Percentiles rank a stretch among this genome's conserved stretches.
These are phyloP conservation scores for Rostrohypoxylon terebratum DNA, from an alignment of 495 filamentous ascomycete species.

Conservation along the genomic window DNA sequence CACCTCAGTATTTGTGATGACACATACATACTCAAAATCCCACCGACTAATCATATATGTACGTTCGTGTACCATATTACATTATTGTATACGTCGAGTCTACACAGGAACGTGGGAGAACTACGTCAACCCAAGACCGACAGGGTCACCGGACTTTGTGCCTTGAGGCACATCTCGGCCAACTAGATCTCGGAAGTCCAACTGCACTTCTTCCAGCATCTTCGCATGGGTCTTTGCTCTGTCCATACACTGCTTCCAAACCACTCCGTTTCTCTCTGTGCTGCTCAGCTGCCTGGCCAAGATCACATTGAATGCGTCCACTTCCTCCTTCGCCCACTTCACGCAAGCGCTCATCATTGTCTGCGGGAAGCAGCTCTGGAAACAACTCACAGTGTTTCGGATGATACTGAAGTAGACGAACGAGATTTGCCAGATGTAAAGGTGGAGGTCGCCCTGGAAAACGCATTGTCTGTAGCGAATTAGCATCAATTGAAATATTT, in stretches of 20 bases:
- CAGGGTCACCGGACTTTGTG: constrained; percentile 44
- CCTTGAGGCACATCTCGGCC: constrained; percentile 52
- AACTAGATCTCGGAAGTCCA: constrained; percentile 87
- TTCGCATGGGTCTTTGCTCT: constrained; percentile 82
- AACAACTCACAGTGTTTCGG: constrained; percentile 87
- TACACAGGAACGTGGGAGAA: constrained; percentile 8
- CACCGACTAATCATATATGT: neutral
- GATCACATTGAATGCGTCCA: constrained; percentile 88
- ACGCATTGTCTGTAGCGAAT: constrained; percentile 77
- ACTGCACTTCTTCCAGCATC: constrained; percentile 83
- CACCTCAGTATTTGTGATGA: no score
- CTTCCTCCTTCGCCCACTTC: constrained; percentile 93
- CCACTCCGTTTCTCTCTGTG: constrained; percentile 73
- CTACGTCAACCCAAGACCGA: constrained; percentile 59
- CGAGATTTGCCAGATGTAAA: constrained; percentile 95
- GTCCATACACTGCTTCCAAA: constrained; percentile 86
- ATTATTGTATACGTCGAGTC: neutral
- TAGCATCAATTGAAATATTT: constrained; percentile 41
- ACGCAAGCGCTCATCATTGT: constrained; percentile 91
- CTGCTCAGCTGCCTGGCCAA: constrained; percentile 84
- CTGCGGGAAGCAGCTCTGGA: constrained; percentile 88
- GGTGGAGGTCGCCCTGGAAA: constrained; percentile 90
- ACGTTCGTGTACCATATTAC: neutral
- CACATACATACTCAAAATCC: neutral
- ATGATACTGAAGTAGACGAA: constrained; percentile 96